These are phyloP conservation scores for Prosopis cineraria DNA, from an alignment of 306 rosid genomes.

Conservation along the genomic window DNA sequence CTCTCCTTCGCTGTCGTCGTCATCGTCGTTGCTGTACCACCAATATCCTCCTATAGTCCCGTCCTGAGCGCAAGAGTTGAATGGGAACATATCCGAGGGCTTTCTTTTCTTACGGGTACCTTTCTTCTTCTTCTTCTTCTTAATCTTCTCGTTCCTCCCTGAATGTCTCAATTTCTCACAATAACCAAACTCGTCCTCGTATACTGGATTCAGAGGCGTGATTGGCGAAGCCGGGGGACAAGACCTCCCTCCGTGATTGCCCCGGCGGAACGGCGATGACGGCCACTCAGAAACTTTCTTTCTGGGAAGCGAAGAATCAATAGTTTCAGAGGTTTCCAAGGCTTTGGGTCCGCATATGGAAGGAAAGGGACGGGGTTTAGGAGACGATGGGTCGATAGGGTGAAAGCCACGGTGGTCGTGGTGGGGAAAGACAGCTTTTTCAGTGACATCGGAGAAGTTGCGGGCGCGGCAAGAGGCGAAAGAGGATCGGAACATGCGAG, in stretches of 20 bases:
- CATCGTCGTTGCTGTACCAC: slow-evolving; percentile 81
- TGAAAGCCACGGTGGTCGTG: slow-evolving; percentile 35
- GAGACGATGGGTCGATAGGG: slow-evolving; percentile 30
- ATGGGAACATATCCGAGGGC: slow-evolving; percentile 49
- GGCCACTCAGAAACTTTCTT: slow-evolving; percentile 50
- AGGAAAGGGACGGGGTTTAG: slow-evolving; percentile 41
- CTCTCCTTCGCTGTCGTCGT: slow-evolving; percentile 59
- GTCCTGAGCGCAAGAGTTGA: slow-evolving; percentile 62
- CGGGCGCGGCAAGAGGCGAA: slow-evolving; percentile 77
- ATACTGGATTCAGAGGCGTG: slow-evolving; percentile 44
- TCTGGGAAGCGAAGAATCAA: slow-evolving; percentile 52
- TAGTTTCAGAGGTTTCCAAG: slow-evolving; percentile 31
- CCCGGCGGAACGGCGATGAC: slow-evolving; percentile 47
- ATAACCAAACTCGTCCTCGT: slow-evolving; percentile 32
- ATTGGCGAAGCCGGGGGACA: slow-evolving; percentile 58
- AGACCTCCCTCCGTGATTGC: slow-evolving; percentile 6
- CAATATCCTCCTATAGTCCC: slow-evolving; percentile 53
- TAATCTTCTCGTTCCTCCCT: slow-evolving; percentile 18
- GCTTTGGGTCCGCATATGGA: slow-evolving; percentile 52
- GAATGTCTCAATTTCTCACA: slow-evolving; percentile 24
- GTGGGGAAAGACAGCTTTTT: slow-evolving; percentile 56
- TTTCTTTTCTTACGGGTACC: slow-evolving; percentile 30
- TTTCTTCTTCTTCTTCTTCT: slow-evolving; percentile 41
- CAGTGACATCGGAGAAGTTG: slow-evolving; percentile 62
- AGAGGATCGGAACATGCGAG: slow-evolving; percentile 84